Base-by-base conservation (phyloP, 164 flowering plant species). In the Stephania japonica region DNA sequence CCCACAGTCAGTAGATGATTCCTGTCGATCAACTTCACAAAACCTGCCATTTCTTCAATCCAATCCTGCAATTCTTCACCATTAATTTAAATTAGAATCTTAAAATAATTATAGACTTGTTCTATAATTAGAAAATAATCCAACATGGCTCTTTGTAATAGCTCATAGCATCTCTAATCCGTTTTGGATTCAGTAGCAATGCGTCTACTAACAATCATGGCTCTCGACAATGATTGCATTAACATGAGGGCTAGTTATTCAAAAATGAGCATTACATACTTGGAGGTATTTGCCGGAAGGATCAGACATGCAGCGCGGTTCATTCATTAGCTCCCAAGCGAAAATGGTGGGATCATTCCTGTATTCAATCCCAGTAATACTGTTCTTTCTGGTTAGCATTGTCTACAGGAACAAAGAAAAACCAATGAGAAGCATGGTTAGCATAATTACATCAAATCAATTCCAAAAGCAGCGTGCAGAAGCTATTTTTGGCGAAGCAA, bases 241-340 rank as follows among this genome's bases (percentile, higher is more conserved):
- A 44, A 1, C n/a, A 4, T 44, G 49, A 9, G 12, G 8, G 49
- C 49, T 44, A n/a, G n/a, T 44, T 13, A 44, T 4, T 44, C 49
- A 44, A 44, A 4, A 44, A 47, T 47, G 53, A 47, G 53, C 53
- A 47, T 18, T 43, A 75, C 92, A 86, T 78, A 91, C 99, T 82
- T 95, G 98, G 61, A 95, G 97, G 75, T 94, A 89, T 81, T 88
- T 87, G 16, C 99, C 99, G 19, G 99, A 95, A 77, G 93, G 80
- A 81, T 95, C 99, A 61, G 97, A 74, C 82, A 83, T 84, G 82
- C 99, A 95, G n/a, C 97, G 92, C 41, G 99, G 99, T 75, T 95
- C 99, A 81, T 95, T 95, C 42, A 95, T 95, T 77, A 95, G 76
- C 79, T 95, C 99, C 99, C 99, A 95, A 5, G 82, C 99, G 77